Percentiles rank a stretch among this genome's conserved stretches.
Conservation (phyloP, 306 rosid species). For the Rosa multiflora region DNA sequence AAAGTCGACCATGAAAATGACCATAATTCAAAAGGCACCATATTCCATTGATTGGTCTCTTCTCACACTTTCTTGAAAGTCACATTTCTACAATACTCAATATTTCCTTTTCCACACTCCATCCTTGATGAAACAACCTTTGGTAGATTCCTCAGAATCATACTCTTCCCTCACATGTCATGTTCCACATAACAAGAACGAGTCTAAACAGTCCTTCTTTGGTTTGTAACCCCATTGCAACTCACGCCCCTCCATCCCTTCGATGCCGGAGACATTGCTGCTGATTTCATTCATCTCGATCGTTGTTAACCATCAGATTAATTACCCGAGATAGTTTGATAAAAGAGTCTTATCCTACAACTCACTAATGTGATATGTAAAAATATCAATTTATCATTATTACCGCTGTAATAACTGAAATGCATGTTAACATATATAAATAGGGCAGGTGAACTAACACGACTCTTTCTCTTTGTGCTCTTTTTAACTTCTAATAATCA, state of each 20-base stretch:
- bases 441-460: not conserved
- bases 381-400: too few species aligned
- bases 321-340: not conserved
- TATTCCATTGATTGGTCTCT: constrained; percentile 33
- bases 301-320: too few species aligned
- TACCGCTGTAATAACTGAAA: not conserved
- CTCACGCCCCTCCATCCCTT: not conserved
- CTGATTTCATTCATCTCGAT: not conserved
- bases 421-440: not conserved
- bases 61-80: constrained; percentile 6
- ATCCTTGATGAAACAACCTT: constrained; percentile 13
- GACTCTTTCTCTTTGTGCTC: not conserved
- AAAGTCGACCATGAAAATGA: not conserved
- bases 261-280: not conserved
- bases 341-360: not conserved
- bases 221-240: not conserved
- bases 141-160: constrained; percentile 50
- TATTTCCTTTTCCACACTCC: not conserved
- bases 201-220: not conserved
- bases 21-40: constrained; percentile 18
- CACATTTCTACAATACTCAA: not conserved
- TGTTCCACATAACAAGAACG: not conserved
- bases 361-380: not conserved
- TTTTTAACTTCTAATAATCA: constrained; percentile 5
- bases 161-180: constrained; percentile 29